phyloP scores from a whole-genome alignment of 768 basidiomycete genomes.

The Naematelia encephala region DNA sequence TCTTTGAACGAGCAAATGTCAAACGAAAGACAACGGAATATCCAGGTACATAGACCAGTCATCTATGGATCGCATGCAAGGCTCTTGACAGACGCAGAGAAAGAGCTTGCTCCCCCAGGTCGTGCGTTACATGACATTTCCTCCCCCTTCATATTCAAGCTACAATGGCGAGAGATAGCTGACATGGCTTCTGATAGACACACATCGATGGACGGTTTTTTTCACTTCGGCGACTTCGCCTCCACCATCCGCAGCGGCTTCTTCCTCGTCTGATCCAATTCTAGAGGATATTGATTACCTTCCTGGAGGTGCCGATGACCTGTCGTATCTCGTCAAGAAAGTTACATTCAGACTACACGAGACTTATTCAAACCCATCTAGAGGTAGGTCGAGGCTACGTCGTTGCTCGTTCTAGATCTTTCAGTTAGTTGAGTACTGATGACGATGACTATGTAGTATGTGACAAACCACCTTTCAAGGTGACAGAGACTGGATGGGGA shows the following conservation, averaged over 20 bases:
- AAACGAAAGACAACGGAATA: slow-evolving; percentile 58
- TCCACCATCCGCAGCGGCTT: no score
- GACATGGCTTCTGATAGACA: slow-evolving; percentile 50
- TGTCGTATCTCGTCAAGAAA: slow-evolving; percentile 87
- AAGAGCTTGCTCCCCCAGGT: slow-evolving; percentile 31
- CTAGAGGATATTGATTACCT: slow-evolving; percentile 57
- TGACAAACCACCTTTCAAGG: slow-evolving; percentile 89
- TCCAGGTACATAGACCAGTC: slow-evolving; percentile 81
- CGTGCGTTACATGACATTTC: slow-evolving; percentile 30
- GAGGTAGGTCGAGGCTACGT: slow-evolving; percentile 59
- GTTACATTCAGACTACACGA: slow-evolving; percentile 98
- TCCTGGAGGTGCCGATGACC: slow-evolving; percentile 78
- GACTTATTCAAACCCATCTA: slow-evolving; percentile 82
- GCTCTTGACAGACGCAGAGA: slow-evolving; percentile 69
- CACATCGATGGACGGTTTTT: slow-evolving; percentile 95
- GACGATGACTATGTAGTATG: slow-evolving; percentile 58
- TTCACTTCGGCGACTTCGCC: slow-evolving; percentile 78
- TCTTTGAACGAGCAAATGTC: not conserved
- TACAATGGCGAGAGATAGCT: slow-evolving; percentile 53
- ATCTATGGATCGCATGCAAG: slow-evolving; percentile 93
- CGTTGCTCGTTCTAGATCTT: no score
- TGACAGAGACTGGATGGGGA: slow-evolving; percentile 98
- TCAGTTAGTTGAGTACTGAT: not conserved
- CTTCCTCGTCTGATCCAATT: slow-evolving; percentile 51
- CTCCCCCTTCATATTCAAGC: slow-evolving; percentile 39